phyloP scores from a whole-genome alignment of 148 eudicot species.

The Chenopodium berlandieri region DNA sequence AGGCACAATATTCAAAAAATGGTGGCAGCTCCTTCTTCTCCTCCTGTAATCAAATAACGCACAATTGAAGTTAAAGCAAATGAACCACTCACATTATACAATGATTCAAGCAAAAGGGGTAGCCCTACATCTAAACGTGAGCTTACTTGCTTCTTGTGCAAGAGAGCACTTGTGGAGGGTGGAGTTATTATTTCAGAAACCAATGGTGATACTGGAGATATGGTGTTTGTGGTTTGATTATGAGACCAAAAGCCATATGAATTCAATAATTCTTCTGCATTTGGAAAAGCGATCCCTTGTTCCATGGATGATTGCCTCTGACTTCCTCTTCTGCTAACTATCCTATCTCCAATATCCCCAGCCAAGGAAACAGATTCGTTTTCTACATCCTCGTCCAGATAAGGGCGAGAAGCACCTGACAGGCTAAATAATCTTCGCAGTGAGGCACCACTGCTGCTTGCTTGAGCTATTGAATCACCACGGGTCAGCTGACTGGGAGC shows the following conservation, averaged over 20 bases:
- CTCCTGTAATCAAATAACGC: constrained; percentile 44
- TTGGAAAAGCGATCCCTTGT: constrained; percentile 41
- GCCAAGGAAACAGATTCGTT: constrained; percentile 63
- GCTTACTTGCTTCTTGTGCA: constrained; percentile 49
- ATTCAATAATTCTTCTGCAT: constrained; percentile 37
- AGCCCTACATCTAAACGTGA: neutral
- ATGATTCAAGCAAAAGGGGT: neutral
- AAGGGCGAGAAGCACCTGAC: constrained; percentile 25
- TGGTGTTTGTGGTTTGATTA: constrained; percentile 21
- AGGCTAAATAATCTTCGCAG: constrained; percentile 47
- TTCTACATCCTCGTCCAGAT: constrained; percentile 46
- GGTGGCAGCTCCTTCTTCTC: constrained; percentile 36
- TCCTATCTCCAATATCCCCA: constrained; percentile 80
- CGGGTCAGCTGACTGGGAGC: constrained; percentile 29
- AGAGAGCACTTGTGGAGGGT: constrained; percentile 36
- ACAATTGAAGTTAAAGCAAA: neutral
- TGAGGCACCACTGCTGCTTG: constrained; percentile 45
- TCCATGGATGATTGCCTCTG: constrained; percentile 41
- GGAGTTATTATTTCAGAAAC: constrained; percentile 36
- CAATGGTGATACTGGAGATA: constrained; percentile 30
- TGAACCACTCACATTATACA: neutral
- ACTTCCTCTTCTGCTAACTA: constrained; percentile 47
- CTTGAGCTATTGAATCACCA: constrained; percentile 32
- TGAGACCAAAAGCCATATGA: constrained; percentile 27
- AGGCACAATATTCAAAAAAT: constrained; percentile 45